These are phyloP conservation scores for Heterobasidion parviporum DNA, from an alignment of 1,284 basidiomycete species.

Conservation along the genomic window DNA sequence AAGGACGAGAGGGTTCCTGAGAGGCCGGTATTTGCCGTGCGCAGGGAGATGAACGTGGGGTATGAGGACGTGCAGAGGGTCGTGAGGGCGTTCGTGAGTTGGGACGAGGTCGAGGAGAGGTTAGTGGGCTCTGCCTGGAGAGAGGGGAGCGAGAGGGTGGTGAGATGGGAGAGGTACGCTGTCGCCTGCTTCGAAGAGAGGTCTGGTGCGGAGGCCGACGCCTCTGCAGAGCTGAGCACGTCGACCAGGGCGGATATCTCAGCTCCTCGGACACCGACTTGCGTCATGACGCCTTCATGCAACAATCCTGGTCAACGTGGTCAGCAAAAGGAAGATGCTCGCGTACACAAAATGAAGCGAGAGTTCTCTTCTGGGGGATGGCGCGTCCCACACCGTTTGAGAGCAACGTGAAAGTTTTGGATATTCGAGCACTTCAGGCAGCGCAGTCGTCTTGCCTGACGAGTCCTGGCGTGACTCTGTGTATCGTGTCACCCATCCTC, in stretches of 20 bases:
- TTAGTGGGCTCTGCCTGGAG: conserved; percentile 64
- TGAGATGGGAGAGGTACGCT: conserved; percentile 1
- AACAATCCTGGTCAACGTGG: too few relatives aligned
- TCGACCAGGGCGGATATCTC: not conserved
- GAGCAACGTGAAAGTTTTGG: too few relatives aligned
- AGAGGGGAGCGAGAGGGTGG: conserved; percentile 50
- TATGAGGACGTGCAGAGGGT: conserved; percentile 85
- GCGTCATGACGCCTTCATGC: not conserved
- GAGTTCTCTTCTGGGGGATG: too few relatives aligned
- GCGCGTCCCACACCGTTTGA: too few relatives aligned
- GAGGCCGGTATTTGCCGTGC: conserved; percentile 65
- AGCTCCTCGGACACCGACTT: not conserved
- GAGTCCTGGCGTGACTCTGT: too few relatives aligned
- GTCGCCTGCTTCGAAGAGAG: not conserved
- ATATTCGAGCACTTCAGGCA: too few relatives aligned
- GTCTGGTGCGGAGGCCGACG: not conserved
- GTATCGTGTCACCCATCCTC: too few relatives aligned
- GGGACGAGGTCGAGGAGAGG: conserved; percentile 74
- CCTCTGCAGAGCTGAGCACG: not conserved
- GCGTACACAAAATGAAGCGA: too few relatives aligned
- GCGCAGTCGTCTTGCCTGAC: too few relatives aligned
- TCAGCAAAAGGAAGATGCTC: too few relatives aligned
- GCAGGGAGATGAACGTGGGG: conserved; percentile 79
- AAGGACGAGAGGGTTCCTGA: conserved; percentile 54
- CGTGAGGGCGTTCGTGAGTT: conserved; percentile 80